Conservation (phyloP, 2,329 filamentous ascomycete genomes). For the Xylariaceae sp. region DNA sequence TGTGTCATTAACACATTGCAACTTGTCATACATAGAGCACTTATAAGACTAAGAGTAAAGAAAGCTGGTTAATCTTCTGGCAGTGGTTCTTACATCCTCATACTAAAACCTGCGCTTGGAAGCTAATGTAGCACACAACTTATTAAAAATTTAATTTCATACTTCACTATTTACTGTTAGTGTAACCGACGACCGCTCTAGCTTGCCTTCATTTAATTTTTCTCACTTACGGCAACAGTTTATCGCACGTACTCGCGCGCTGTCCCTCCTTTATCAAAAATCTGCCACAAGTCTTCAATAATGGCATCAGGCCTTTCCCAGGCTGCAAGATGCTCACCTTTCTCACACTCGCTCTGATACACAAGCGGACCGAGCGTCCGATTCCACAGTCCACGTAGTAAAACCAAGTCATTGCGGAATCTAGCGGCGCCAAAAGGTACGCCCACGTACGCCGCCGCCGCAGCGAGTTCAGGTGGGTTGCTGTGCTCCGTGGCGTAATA, state of each 20-base stretch:
- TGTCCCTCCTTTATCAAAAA: constrained; percentile 8
- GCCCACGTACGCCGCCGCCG: not conserved
- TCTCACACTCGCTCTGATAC: constrained; percentile 4
- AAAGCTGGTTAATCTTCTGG: no score
- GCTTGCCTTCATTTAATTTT: no score
- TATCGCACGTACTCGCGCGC: constrained; percentile 7
- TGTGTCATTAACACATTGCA: no score
- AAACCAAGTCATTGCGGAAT: constrained; percentile 7
- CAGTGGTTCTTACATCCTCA: no score
- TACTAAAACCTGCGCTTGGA: no score
- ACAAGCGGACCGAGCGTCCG: constrained; percentile 13
- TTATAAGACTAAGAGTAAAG: no score
- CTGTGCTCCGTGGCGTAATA: constrained; percentile 19
- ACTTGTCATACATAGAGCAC: no score
- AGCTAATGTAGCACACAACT: no score
- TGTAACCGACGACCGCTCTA: no score
- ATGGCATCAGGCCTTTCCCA: constrained; percentile 20
- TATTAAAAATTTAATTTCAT: no score
- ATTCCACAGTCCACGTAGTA: constrained; percentile 12
- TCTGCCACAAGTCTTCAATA: constrained; percentile 6
- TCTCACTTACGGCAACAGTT: not conserved
- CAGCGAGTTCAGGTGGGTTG: not conserved
- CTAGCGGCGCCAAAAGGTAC: constrained; percentile 15
- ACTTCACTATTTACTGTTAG: not conserved
- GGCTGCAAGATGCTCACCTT: constrained; percentile 19